Base-by-base conservation (phyloP, 1,139 yeast genomes). In the Kluyveromyces sp. region DNA sequence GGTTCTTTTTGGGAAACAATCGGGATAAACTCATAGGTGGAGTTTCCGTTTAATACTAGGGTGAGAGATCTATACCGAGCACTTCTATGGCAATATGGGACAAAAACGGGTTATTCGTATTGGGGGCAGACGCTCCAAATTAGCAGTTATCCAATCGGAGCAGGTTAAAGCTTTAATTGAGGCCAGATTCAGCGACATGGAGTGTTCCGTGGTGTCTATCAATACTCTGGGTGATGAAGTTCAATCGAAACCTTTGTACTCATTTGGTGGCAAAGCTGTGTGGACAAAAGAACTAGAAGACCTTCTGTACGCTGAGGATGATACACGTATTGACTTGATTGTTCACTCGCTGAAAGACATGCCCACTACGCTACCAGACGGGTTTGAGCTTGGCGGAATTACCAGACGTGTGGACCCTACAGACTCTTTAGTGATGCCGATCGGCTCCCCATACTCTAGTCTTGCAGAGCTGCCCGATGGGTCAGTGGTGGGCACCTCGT, bases 241-340 rank as follows among this genome's bases (percentile, higher is more conserved):
- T 33, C 92, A 80, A 61, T 76, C 76, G 56, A 82, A 80, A 57
- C 96, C 98, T 3, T 71, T 92, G 44, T 94, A 92, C 64, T 77
- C 95, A 4, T 92, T 92, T 66, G 97, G 96, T 32, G 98, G 98
- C 22, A 92, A 92, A 63, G 80, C 96, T 0, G 67, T 92, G 36
- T 92, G 98, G 98, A 92, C 98, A 9, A 85, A 87, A 60, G 98
- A 92, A 64, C 72, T 92, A 49, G 98, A 92, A 65, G 82, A 80
- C 28, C 68, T 88, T 44, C 69, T 92, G 44, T 71, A 84, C 52
- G 74, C 68, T 36, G 78, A 72, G 52, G 85, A 86, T 44, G 47
- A 48, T 2, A 46, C 51, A 16, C 50, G 55, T 39, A 71, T 92
- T 43, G 97, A 92, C 63, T 69, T 92, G 65, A 83, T 92, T 58